A percentile compares a stretch with the other conserved stretches of the same genome.
Evolutionary conservation across 176 grass and related monocot genomes (phyloP).

Genomic region (Avena insularis): DNA sequence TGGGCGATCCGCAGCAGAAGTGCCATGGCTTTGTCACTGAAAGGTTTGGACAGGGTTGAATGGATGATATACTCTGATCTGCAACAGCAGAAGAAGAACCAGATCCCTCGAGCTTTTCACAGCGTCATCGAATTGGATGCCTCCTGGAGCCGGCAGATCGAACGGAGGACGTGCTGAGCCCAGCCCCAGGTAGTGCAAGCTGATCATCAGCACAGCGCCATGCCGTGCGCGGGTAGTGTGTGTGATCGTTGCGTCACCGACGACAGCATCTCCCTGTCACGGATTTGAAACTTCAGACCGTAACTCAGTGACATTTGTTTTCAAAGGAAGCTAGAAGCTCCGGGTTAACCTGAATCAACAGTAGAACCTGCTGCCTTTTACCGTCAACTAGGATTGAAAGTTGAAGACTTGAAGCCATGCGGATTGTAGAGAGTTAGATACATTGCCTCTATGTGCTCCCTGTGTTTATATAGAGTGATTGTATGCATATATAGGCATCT

Average conservation of each 20-base stretch:
- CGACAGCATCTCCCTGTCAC: background rate
- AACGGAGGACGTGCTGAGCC: background rate
- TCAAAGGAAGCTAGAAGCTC: no score
- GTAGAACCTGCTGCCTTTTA: background rate
- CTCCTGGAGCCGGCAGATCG: background rate
- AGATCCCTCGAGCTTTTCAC: background rate
- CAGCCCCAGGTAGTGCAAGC: slow-evolving; percentile 1
- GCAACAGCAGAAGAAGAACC: slow-evolving; percentile 1
- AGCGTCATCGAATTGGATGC: slow-evolving; percentile 51
- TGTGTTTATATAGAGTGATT: no score
- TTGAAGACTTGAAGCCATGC: no score
- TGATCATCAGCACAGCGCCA: no score
- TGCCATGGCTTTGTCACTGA: background rate
- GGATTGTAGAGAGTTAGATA: no score
- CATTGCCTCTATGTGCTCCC: no score
- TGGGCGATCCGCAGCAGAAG: background rate
- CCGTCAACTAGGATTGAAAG: no score
- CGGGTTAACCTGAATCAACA: background rate
- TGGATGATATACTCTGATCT: background rate
- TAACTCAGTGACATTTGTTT: background rate
- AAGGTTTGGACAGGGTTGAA: background rate
- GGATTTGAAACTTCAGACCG: background rate
- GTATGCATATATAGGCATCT: no score
- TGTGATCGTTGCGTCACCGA: background rate
- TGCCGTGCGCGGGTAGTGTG: background rate